Percentiles rank a stretch among this genome's conserved stretches.
These are phyloP conservation scores for Shiraia sp. DNA, from an alignment of 2,329 filamentous ascomycete species.

Conservation along the genomic window DNA sequence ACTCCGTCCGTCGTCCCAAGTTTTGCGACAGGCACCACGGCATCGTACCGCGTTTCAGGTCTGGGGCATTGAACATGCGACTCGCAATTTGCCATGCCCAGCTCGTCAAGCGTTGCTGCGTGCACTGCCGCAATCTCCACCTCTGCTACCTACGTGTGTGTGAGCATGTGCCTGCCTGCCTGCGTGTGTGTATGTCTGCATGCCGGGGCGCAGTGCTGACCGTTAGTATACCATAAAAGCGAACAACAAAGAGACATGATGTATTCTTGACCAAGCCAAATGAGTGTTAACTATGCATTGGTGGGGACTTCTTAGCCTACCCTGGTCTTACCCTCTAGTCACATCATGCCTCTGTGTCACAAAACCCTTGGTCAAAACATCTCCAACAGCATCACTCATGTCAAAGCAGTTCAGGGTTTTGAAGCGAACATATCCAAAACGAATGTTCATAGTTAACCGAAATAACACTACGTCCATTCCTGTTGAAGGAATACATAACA, in stretches of 20 bases:
- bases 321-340: too few species aligned
- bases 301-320: too few species aligned
- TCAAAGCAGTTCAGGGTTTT: background rate
- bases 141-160: conserved; percentile 1
- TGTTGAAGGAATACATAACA: conserved; percentile 27
- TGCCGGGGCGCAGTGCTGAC: too few species aligned
- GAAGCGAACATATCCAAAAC: background rate
- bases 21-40: conserved; percentile 15
- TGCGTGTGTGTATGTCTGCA: too few species aligned
- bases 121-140: conserved; percentile 17
- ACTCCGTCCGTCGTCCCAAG: conserved; percentile 1
- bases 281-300: too few species aligned
- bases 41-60: conserved; percentile 22
- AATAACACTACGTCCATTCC: conserved; percentile 7
- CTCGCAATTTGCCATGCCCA: conserved; percentile 23
- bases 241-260: too few species aligned
- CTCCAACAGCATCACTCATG: background rate
- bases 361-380: too few species aligned
- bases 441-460: too few species aligned
- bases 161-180: too few species aligned
- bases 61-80: conserved; percentile 14
- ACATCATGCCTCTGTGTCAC: too few species aligned
- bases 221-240: too few species aligned
- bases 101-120: conserved; percentile 7
- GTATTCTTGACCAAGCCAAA: too few species aligned